These are phyloP conservation scores for Rhytidhysteron rufulum DNA, from an alignment of 2,329 filamentous ascomycete species.

Conservation along the genomic window DNA sequence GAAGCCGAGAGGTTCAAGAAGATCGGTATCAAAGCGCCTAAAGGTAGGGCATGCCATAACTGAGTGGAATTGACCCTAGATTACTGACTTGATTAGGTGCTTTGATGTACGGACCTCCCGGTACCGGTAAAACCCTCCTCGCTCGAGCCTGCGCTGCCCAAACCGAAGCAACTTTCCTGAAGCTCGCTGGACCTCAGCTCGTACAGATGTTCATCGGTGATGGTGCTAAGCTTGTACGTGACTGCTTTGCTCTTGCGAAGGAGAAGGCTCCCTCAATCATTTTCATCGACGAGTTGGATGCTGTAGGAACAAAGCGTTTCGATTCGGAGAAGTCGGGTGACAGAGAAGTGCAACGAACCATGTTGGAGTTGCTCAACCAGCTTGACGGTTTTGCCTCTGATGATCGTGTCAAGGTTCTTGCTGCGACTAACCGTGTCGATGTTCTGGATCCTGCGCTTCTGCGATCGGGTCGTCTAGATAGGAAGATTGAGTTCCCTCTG, in stretches of 20 bases:
- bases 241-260: slow-evolving; percentile 96
- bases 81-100: slow-evolving; percentile 55
- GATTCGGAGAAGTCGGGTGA: slow-evolving; percentile 98
- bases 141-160: slow-evolving; percentile 95
- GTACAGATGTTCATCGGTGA: slow-evolving; percentile 99
- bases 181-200: slow-evolving; percentile 93
- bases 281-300: slow-evolving; percentile 98
- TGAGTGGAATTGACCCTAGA: neutral
- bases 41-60: slow-evolving; percentile 60
- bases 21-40: slow-evolving; percentile 98
- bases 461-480: slow-evolving; percentile 85
- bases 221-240: slow-evolving; percentile 92
- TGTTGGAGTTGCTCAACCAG: slow-evolving; percentile 98
- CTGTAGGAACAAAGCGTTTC: slow-evolving; percentile 98
- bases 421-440: slow-evolving; percentile 91
- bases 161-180: slow-evolving; percentile 97
- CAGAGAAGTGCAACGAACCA: slow-evolving; percentile 95
- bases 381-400: slow-evolving; percentile 96
- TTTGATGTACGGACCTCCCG: slow-evolving; percentile 93
- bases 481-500: slow-evolving; percentile 97
- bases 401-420: slow-evolving; percentile 93
- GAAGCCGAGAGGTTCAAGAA: slow-evolving; percentile 99
- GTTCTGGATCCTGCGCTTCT: slow-evolving; percentile 89
- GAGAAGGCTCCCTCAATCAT: slow-evolving; percentile 99
- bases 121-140: slow-evolving; percentile 86